Evolutionary conservation across 1,284 basidiomycete genomes (phyloP).

Genomic region (Sporisorium exsertum): DNA sequence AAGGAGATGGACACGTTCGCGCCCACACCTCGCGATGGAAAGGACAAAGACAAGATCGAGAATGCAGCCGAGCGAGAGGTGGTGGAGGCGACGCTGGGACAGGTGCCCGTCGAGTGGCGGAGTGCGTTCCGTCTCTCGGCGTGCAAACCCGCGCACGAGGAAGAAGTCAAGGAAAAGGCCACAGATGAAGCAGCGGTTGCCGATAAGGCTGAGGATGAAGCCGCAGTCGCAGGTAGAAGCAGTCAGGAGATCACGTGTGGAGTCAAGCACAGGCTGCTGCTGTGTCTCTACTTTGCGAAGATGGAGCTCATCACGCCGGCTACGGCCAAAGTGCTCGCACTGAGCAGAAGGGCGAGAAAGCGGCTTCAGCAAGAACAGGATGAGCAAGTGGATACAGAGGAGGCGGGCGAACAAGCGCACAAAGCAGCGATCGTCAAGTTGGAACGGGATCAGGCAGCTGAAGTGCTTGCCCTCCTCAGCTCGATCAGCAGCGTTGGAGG

Average conservation of each 20-base stretch:
- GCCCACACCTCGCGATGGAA: constrained; percentile 9
- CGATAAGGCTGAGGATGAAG: constrained; percentile 2
- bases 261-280: constrained; percentile 32
- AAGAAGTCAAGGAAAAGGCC: background rate
- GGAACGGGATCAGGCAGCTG: constrained; percentile 24
- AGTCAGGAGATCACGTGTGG: constrained; percentile 24
- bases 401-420: constrained; percentile 2
- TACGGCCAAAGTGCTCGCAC: constrained; percentile 14
- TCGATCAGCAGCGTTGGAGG: constrained; percentile 39
- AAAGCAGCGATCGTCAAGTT: constrained; percentile 23
- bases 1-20: constrained; percentile 41
- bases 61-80: constrained; percentile 24
- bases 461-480: constrained; percentile 32
- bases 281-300: constrained; percentile 45
- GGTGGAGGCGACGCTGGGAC: constrained; percentile 36
- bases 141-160: background rate
- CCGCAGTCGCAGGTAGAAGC: background rate
- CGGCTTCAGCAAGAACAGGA: constrained; percentile 16
- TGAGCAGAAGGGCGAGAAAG: constrained; percentile 38
- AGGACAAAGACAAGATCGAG: constrained; percentile 16
- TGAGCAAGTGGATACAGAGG: background rate
- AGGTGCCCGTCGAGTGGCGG: constrained; percentile 38
- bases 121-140: constrained; percentile 44
- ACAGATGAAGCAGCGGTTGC: constrained; percentile 9
- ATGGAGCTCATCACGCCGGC: constrained; percentile 34